A percentile compares a stretch with the other conserved stretches of the same genome.
Evolutionary conservation across 192 early-diverging fungal species (phyloP).

Genomic region (Chytriomyces sp.): DNA sequence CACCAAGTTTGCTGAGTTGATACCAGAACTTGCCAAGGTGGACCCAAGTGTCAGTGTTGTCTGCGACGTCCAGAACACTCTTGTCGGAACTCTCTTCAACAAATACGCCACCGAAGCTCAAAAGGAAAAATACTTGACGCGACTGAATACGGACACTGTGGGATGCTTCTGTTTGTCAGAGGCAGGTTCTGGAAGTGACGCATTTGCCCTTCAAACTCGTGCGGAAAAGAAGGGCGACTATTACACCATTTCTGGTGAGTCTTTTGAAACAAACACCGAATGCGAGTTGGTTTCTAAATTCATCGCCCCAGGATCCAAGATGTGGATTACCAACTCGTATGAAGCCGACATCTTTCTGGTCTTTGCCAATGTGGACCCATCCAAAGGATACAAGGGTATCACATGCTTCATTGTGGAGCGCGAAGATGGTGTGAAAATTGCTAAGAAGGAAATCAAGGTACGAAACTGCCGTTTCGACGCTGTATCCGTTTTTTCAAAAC

Average conservation of each 20-base stretch:
- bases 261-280: constrained; percentile 60
- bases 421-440: constrained; percentile 87
- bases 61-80: constrained; percentile 96
- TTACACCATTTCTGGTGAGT: constrained; percentile 75
- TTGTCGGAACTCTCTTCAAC: constrained; percentile 91
- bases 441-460: constrained; percentile 94
- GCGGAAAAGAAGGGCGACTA: constrained; percentile 89
- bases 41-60: constrained; percentile 90
- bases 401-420: constrained; percentile 96
- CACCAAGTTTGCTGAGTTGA: not conserved
- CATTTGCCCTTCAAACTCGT: constrained; percentile 86
- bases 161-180: constrained; percentile 96
- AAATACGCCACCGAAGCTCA: constrained; percentile 77
- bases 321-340: constrained; percentile 80
- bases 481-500: not conserved
- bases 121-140: constrained; percentile 83
- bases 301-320: constrained; percentile 53
- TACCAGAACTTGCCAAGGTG: constrained; percentile 86
- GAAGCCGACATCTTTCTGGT: constrained; percentile 96
- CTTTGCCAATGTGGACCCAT: constrained; percentile 94
- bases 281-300: constrained; percentile 62
- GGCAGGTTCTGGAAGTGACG: constrained; percentile 89
- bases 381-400: constrained; percentile 95
- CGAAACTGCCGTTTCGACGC: not conserved
- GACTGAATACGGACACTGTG: constrained; percentile 77